Evolutionary conservation across 2,329 filamentous ascomycete species (phyloP).

Genomic region (Claviceps maximensis): DNA sequence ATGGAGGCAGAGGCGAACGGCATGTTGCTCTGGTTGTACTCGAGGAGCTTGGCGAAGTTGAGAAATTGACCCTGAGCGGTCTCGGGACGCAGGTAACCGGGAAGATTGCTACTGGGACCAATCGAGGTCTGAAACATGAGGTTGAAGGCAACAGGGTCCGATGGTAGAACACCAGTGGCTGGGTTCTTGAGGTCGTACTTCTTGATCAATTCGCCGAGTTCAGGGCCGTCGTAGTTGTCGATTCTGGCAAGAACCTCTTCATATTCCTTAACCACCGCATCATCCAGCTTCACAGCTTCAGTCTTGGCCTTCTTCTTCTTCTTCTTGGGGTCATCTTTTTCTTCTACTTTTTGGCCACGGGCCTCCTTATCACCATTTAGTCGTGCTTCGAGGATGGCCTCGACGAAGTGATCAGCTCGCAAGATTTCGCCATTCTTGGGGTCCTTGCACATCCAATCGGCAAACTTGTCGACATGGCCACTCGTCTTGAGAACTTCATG

Average conservation of each 20-base stretch:
- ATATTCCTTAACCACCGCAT: constrained; percentile 77
- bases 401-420: constrained; percentile 89
- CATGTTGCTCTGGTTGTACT: constrained; percentile 91
- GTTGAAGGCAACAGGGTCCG: constrained; percentile 83
- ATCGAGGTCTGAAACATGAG: constrained; percentile 98
- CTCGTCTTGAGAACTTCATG: constrained; percentile 88
- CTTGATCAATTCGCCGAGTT: constrained; percentile 76
- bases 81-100: constrained; percentile 81
- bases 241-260: constrained; percentile 84
- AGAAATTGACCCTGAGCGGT: constrained; percentile 97
- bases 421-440: constrained; percentile 95
- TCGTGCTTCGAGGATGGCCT: constrained; percentile 78
- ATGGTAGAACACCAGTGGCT: constrained; percentile 60
- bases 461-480: constrained; percentile 95
- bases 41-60: constrained; percentile 90
- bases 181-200: constrained; percentile 91
- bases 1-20: constrained; percentile 95
- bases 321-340: constrained; percentile 56
- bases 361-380: constrained; percentile 88
- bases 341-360: constrained; percentile 66
- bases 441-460: constrained; percentile 99
- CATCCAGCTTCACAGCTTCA: constrained; percentile 73
- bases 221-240: constrained; percentile 83
- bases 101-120: constrained; percentile 76
- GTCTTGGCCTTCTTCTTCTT: constrained; percentile 88